phyloP scores from a whole-genome alignment of 768 basidiomycete genomes.

The Amanita exitialis region DNA sequence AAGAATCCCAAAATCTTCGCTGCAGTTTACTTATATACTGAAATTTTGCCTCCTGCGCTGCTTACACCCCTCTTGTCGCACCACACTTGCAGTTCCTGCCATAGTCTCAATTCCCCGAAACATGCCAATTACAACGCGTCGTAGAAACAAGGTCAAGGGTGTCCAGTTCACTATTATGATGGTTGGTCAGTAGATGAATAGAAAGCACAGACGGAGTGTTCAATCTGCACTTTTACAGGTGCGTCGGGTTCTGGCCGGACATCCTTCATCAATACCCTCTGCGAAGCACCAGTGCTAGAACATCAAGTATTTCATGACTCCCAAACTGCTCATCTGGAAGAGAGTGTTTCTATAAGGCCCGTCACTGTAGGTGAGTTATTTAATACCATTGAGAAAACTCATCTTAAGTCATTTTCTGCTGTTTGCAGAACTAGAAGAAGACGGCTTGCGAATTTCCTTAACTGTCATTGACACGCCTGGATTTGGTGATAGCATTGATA shows the following conservation, averaged over 20 bases:
- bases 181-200: constrained; percentile 49
- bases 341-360: constrained; percentile 71
- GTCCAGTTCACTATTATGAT: constrained; percentile 88
- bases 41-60: neutral
- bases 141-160: constrained; percentile 80
- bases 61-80: neutral
- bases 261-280: constrained; percentile 89
- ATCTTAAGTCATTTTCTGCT: neutral
- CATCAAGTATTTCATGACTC: constrained; percentile 61
- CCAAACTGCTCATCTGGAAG: constrained; percentile 68
- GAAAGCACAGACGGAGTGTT: neutral
- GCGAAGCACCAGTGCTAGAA: constrained; percentile 64
- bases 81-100: neutral
- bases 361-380: constrained; percentile 59
- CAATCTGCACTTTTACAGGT: constrained; percentile 32
- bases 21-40: neutral
- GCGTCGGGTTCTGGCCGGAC: constrained; percentile 83
- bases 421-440: constrained; percentile 74
- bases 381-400: neutral
- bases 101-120: neutral
- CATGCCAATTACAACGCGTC: constrained; percentile 40
- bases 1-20: neutral
- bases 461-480: constrained; percentile 91
- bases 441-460: constrained; percentile 81
- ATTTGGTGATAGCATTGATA: constrained; percentile 87